These are phyloP conservation scores for Astraeus odoratus DNA, from an alignment of 768 basidiomycete genomes.

Conservation along the genomic window DNA sequence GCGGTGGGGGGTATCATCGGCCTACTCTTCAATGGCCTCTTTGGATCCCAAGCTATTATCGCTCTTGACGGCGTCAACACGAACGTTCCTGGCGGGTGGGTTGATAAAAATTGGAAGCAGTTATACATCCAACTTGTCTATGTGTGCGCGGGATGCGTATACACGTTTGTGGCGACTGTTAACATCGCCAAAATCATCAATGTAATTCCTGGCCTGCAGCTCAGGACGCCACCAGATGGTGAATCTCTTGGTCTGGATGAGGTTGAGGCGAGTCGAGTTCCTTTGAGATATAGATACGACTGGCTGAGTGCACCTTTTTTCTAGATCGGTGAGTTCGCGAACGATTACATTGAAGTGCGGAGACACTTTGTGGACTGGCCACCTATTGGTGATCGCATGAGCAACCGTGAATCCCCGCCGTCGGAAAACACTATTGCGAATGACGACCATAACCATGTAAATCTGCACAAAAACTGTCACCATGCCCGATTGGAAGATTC, in stretches of 20 bases:
- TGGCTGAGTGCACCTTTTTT: neutral
- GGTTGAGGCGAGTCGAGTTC: conserved; percentile 44
- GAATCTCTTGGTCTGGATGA: conserved; percentile 66
- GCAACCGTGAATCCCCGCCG: conserved; percentile 3
- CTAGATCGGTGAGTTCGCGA: conserved; percentile 64
- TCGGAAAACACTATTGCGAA: neutral
- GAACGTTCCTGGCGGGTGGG: conserved; percentile 55
- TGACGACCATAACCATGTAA: neutral
- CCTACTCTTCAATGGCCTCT: conserved; percentile 64
- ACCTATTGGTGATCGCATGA: conserved; percentile 11
- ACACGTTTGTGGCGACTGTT: conserved; percentile 58
- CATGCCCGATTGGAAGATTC: neutral
- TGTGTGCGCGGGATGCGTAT: conserved; percentile 48
- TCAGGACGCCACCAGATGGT: conserved; percentile 47
- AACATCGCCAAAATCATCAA: conserved; percentile 50
- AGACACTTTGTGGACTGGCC: conserved; percentile 59
- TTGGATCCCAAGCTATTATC: conserved; percentile 59
- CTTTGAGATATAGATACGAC: neutral
- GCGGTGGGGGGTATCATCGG: conserved; percentile 80
- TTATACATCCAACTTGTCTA: conserved; percentile 73
- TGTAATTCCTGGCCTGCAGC: conserved; percentile 50
- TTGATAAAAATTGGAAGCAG: conserved; percentile 73
- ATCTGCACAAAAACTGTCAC: neutral
- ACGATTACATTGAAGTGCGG: conserved; percentile 65
- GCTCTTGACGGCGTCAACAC: conserved; percentile 61